Conservation (phyloP, 2,329 filamentous ascomycete species). For the Elsinoe fawcettii region DNA sequence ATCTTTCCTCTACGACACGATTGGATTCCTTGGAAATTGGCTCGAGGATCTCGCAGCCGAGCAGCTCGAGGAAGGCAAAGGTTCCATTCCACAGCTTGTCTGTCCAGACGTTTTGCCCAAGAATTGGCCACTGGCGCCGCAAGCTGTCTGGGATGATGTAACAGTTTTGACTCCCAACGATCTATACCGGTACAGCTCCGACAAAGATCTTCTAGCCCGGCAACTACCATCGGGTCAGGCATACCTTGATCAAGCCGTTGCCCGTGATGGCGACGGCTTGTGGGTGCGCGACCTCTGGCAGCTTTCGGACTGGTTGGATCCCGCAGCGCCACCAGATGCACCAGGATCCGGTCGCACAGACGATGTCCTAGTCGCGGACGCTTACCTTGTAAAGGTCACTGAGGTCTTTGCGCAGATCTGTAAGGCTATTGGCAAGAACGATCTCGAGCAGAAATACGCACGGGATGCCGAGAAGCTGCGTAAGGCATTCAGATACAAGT, state of each 20-base stretch:
- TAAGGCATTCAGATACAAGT: constrained; percentile 26
- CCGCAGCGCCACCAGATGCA: constrained; percentile 30
- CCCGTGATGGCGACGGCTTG: constrained; percentile 28
- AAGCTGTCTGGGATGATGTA: constrained; percentile 36
- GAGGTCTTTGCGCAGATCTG: constrained; percentile 21
- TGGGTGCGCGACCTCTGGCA: constrained; percentile 32
- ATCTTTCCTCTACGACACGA: constrained; percentile 47
- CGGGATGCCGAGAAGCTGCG: constrained; percentile 21
- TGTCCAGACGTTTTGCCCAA: constrained; percentile 20
- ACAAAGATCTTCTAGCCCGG: constrained; percentile 28
- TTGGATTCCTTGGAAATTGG: constrained; percentile 46
- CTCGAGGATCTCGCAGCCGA: constrained; percentile 40
- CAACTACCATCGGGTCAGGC: constrained; percentile 33
- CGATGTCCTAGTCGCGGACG: constrained; percentile 32
- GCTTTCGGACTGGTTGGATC: constrained; percentile 38
- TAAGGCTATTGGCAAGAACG: constrained; percentile 21
- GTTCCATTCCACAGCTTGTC: constrained; percentile 22
- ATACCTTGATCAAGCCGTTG: constrained; percentile 32
- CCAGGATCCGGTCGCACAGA: constrained; percentile 30
- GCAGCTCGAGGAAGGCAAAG: constrained; percentile 22
- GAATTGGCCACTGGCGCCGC: constrained; percentile 18
- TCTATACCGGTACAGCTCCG: constrained; percentile 31
- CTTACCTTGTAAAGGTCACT: constrained; percentile 33
- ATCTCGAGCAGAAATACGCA: constrained; percentile 23
- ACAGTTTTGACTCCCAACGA: constrained; percentile 32